Base-by-base conservation (phyloP, 2,329 filamentous ascomycete species). In the Leptographium wingfieldii region DNA sequence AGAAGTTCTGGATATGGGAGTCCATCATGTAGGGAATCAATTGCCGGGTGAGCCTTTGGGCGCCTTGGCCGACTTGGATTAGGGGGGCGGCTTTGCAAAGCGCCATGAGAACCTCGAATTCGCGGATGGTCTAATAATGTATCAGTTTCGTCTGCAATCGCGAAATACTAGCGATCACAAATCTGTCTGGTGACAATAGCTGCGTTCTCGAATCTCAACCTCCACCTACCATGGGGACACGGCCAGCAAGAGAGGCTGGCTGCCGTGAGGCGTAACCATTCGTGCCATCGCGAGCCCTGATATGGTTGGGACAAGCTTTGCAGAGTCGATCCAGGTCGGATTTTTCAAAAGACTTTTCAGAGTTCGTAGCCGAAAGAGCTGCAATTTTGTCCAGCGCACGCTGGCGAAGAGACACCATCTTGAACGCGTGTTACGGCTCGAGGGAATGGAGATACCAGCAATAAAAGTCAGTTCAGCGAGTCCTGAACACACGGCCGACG, bases 71-170 rank as follows among this genome's bases (percentile, higher is more conserved):
- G 54, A 83, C 85, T 58, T 85, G 80, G 31, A 97, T 79, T 29
- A 84, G 80, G 4, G 90, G 87, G 3, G 92, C 90, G 58, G 92
- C 90, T 74, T 92, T 92, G 77, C 92, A 97, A 31, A 99, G 79
- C 52, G 94, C 90, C 31, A 97, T 76, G 31, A 99, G 80, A 58
- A 95, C 88, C 72, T 99, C 92, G 66, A 96, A 86, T 77, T 99
- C 95, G 68, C 89, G 86, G 59, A 92, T 84, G 58, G 86, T 89
- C 90, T 95, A 61, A 9, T 22, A 54, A 5, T 14, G 33, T 11
- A 22, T 46, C 14, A 58, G 49, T 22, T 35, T 55, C 27, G 35
- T 27, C 49, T 52, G 49, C 22, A 29, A 19, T 16, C 10, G 48
- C 27, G 25, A 52, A 29, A 7, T 19, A 46, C 16, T n/a, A 9